These are phyloP conservation scores for Podila clonocystis DNA, from an alignment of 192 early-diverging fungal species.

Conservation along the genomic window DNA sequence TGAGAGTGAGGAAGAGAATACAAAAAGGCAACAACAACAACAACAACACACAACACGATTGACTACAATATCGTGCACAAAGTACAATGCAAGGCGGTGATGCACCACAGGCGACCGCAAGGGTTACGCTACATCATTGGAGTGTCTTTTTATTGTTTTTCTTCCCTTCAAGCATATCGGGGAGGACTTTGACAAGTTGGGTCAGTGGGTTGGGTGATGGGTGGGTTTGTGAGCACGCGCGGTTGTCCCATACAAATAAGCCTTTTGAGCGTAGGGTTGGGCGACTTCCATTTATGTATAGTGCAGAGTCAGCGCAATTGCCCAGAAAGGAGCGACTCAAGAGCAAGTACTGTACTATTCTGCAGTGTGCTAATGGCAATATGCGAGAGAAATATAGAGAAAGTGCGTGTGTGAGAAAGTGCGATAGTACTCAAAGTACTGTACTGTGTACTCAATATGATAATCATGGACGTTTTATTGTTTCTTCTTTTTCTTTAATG, in stretches of 20 bases:
- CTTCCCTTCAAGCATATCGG: too few species aligned
- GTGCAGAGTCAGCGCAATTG: background rate
- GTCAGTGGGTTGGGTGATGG: background rate
- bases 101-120: too few species aligned
- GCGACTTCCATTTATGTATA: conserved; percentile 2
- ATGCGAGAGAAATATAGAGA: background rate
- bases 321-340: conserved; percentile 1
- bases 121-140: too few species aligned
- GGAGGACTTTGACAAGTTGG: background rate
- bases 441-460: too few species aligned
- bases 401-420: background rate
- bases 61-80: too few species aligned
- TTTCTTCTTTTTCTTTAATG: background rate
- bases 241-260: background rate
- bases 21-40: too few species aligned
- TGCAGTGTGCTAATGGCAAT: background rate
- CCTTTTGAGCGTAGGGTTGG: background rate
- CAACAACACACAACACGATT: too few species aligned
- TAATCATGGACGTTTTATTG: background rate
- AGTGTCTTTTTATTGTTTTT: too few species aligned
- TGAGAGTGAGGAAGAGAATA: too few species aligned
- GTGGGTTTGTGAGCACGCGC: background rate
- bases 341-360: background rate
- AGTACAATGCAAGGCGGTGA: too few species aligned
- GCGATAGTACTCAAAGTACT: too few species aligned